Conservation (phyloP, 495 filamentous ascomycete species). For the Evernia prunastri region DNA sequence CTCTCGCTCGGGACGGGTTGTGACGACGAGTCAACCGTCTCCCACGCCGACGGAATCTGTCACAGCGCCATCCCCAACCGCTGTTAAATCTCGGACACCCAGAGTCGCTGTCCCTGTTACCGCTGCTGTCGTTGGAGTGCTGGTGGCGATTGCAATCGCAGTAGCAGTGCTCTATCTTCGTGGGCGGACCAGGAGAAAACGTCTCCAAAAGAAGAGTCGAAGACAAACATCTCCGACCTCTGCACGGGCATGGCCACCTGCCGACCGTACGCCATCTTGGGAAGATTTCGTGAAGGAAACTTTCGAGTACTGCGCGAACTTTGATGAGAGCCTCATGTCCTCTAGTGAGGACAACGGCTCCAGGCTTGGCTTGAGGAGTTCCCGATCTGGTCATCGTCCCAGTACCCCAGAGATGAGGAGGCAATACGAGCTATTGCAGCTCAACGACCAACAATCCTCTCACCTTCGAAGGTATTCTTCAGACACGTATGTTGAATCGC, state of each 20-base stretch:
- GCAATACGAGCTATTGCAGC: constrained; percentile 4
- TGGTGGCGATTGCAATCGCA: background rate
- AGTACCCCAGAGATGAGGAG: constrained; percentile 1
- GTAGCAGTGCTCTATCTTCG: background rate
- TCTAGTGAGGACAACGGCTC: background rate
- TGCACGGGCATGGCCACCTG: background rate
- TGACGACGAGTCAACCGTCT: background rate
- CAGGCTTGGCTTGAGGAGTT: background rate
- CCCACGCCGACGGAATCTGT: background rate
- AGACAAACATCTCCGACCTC: background rate
- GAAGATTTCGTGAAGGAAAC: constrained; percentile 6
- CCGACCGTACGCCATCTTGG: constrained; percentile 1
- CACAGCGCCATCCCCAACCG: background rate
- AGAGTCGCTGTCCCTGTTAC: background rate
- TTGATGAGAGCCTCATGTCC: constrained; percentile 1
- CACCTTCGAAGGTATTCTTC: background rate
- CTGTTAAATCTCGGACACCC: background rate
- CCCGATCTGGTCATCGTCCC: background rate
- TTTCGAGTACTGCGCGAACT: background rate
- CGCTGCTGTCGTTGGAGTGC: constrained; percentile 5
- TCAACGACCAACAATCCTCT: background rate
- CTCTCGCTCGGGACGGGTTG: background rate
- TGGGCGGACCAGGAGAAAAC: background rate
- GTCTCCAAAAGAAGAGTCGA: background rate
- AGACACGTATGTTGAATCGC: background rate